phyloP scores from a whole-genome alignment of 1,284 basidiomycete genomes.

The Apiotrichum gracile region DNA sequence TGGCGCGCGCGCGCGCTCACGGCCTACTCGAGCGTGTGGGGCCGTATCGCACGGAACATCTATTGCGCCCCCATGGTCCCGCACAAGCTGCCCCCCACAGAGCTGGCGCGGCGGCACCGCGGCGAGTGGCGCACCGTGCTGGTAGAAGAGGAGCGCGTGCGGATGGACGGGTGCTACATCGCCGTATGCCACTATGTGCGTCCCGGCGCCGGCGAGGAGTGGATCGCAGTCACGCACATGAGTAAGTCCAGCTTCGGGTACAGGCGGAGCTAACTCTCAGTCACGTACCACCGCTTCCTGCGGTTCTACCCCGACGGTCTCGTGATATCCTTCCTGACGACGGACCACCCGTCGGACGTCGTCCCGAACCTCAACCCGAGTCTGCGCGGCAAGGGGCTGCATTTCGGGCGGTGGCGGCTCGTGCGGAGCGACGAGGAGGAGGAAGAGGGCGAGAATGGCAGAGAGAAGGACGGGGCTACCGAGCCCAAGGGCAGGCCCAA shows the following conservation, averaged over 20 bases:
- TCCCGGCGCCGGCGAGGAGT: conserved; percentile 67
- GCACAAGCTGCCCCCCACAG: conserved; percentile 3
- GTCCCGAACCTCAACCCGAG: conserved; percentile 71
- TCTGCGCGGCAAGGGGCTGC: conserved; percentile 66
- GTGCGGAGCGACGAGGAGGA: conserved; percentile 15
- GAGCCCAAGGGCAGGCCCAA: neutral
- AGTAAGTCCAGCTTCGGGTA: conserved; percentile 23
- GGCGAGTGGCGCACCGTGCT: conserved; percentile 67
- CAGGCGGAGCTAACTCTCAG: conserved; percentile 15
- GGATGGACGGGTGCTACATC: conserved; percentile 82
- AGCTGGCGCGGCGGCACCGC: conserved; percentile 54
- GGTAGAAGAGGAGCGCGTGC: conserved; percentile 73
- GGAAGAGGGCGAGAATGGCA: neutral
- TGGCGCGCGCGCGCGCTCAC: conserved; percentile 67
- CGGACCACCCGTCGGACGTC: conserved; percentile 70
- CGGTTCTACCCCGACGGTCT: conserved; percentile 83
- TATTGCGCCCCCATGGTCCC: conserved; percentile 60
- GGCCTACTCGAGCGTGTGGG: conserved; percentile 64
- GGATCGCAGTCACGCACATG: conserved; percentile 59
- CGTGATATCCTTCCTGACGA: conserved; percentile 78
- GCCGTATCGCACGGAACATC: conserved; percentile 50
- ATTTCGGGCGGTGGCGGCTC: conserved; percentile 43
- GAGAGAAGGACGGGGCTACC: neutral
- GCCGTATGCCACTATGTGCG: conserved; percentile 75
- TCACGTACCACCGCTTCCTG: conserved; percentile 53